Evolutionary conservation across 106 monocot genomes (phyloP).

Genomic region (Acorus gramineus): DNA sequence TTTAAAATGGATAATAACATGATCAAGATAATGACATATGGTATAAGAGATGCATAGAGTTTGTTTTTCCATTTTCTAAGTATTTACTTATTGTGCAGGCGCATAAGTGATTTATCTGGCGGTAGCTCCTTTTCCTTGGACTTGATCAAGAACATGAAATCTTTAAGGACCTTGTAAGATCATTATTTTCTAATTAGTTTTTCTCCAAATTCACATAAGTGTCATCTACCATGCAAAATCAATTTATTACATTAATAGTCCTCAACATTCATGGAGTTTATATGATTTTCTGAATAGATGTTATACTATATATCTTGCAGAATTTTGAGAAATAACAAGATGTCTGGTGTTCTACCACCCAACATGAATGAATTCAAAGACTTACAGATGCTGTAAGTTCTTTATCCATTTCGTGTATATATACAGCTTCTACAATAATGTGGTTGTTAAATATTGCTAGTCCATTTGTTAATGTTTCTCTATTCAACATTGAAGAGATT

Average conservation of each 20-base stretch:
- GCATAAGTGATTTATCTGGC: constrained; percentile 2
- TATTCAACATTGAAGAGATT: constrained; percentile 1
- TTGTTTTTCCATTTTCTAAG: no score
- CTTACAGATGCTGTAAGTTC: constrained; percentile 3
- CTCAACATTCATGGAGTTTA: neutral
- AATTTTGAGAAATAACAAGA: constrained; percentile 3
- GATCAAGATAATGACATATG: no score
- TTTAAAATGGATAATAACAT: no score
- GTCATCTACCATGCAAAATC: neutral
- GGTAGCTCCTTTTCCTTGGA: neutral
- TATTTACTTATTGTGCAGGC: neutral
- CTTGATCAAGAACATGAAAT: constrained; percentile 2
- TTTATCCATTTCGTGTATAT: neutral
- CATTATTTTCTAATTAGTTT: neutral
- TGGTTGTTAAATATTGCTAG: neutral
- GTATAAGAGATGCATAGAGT: no score
- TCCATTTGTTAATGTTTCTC: neutral
- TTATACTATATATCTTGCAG: neutral
- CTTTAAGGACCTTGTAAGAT: constrained; percentile 7
- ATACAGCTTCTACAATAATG: neutral
- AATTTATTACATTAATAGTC: neutral
- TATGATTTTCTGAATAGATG: no score
- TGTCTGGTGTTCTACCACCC: constrained; percentile 5
- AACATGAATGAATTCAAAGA: neutral
- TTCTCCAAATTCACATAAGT: no score